Percentiles rank a stretch among this genome's conserved stretches.
Conservation (phyloP, 768 basidiomycete genomes). For the Termitomyces sp. region DNA sequence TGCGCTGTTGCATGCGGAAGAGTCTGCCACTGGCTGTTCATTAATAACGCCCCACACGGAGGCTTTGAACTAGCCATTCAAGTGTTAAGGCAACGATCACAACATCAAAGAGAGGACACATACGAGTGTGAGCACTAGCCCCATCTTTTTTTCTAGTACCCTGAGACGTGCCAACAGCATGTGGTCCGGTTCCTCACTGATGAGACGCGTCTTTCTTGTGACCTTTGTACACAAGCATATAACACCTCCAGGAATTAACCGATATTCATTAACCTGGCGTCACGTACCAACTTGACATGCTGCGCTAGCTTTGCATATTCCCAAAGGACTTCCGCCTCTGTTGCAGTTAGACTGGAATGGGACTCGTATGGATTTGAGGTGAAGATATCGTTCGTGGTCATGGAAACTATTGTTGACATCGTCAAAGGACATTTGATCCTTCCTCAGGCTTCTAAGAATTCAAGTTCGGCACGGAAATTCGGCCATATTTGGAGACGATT, state of each 20-base stretch:
- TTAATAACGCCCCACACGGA: constrained; percentile 95
- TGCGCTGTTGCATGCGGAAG: constrained; percentile 15
- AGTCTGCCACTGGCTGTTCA: constrained; percentile 49
- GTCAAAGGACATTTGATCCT: background rate
- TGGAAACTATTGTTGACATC: constrained; percentile 18
- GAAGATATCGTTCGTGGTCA: constrained; percentile 36
- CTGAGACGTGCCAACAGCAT: constrained; percentile 70
- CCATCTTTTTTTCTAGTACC: constrained; percentile 89
- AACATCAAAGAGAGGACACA: constrained; percentile 15
- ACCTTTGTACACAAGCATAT: constrained; percentile 34
- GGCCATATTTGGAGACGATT: too few species aligned
- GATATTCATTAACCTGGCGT: background rate
- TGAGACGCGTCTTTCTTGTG: constrained; percentile 55
- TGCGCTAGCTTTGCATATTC: constrained; percentile 88
- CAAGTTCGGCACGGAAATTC: too few species aligned
- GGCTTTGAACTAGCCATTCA: constrained; percentile 72
- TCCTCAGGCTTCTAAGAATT: background rate
- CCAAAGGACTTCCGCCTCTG: constrained; percentile 83
- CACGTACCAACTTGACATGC: constrained; percentile 68
- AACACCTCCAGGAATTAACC: background rate
- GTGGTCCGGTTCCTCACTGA: constrained; percentile 76
- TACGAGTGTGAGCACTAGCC: constrained; percentile 88
- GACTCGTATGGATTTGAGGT: constrained; percentile 66
- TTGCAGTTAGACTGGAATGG: constrained; percentile 56
- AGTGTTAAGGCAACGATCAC: constrained; percentile 25